Percentiles rank a stretch among this genome's conserved stretches.
Conservation (phyloP, 805 yeast genomes). For the Lachancea waltii region DNA sequence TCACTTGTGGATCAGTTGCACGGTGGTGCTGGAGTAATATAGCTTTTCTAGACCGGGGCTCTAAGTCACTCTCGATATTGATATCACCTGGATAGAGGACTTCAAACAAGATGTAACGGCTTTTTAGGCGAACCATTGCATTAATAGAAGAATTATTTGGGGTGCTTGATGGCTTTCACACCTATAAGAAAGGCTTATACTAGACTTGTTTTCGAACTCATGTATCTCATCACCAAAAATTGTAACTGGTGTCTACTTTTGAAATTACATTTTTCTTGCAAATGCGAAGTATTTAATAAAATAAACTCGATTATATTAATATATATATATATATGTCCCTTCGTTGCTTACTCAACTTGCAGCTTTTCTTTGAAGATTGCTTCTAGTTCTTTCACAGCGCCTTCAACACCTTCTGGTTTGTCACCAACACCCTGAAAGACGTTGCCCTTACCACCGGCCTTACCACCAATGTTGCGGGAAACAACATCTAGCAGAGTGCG, state of each 20-base stretch:
- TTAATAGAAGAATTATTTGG: no score
- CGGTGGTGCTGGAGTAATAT: conserved; percentile 43
- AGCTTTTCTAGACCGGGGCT: conserved; percentile 7
- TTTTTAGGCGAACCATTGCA: conserved; percentile 88
- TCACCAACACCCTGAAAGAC: conserved; percentile 97
- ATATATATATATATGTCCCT: no score
- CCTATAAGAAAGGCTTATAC: background rate
- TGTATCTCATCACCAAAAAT: no score
- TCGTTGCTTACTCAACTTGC: no score
- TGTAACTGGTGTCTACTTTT: no score
- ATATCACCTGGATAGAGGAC: conserved; percentile 40
- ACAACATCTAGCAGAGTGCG: conserved; percentile 69
- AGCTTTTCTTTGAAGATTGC: conserved; percentile 46
- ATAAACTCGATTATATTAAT: no score
- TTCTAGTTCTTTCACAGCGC: conserved; percentile 56
- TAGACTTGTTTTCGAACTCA: background rate
- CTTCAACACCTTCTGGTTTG: conserved; percentile 57
- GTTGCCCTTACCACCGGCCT: conserved; percentile 97
- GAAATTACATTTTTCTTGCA: no score
- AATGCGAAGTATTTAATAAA: no score
- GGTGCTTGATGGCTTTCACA: no score
- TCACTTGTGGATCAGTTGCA: conserved; percentile 43
- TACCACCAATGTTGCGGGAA: conserved; percentile 79
- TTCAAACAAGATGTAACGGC: conserved; percentile 79
- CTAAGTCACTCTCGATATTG: conserved; percentile 4